Conservation (phyloP, 768 basidiomycete genomes). For the Leucogyrophana mollusca region DNA sequence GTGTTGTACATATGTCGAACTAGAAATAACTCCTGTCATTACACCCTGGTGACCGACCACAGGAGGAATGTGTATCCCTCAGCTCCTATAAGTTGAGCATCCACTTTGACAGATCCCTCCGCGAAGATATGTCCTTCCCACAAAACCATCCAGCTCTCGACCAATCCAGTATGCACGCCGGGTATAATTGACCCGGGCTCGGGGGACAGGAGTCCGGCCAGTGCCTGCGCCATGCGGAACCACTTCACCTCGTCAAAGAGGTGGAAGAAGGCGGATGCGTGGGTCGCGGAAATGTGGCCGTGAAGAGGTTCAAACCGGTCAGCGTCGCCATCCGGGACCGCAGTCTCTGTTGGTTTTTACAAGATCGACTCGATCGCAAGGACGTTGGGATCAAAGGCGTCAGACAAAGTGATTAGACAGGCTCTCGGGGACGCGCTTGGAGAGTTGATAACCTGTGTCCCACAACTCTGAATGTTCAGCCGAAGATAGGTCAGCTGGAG, state of each 20-base stretch:
- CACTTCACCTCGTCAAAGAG: slow-evolving; percentile 43
- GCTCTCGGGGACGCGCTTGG: slow-evolving; percentile 44
- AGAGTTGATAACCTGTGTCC: slow-evolving; percentile 56
- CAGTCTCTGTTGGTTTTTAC: neutral
- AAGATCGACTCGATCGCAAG: slow-evolving; percentile 7
- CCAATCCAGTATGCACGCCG: slow-evolving; percentile 34
- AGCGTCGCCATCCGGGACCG: slow-evolving; percentile 20
- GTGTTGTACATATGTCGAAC: too few relatives aligned
- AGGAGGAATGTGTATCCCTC: too few relatives aligned
- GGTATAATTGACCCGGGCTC: slow-evolving; percentile 44
- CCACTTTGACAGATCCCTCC: slow-evolving; percentile 30
- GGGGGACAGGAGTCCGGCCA: slow-evolving; percentile 42
- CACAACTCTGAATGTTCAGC: slow-evolving; percentile 50
- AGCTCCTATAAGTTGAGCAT: slow-evolving; percentile 15
- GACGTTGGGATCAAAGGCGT: slow-evolving; percentile 39
- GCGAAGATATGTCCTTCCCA: slow-evolving; percentile 35
- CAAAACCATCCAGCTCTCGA: slow-evolving; percentile 25
- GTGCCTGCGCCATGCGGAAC: slow-evolving; percentile 34
- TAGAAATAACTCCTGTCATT: too few relatives aligned
- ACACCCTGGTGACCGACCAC: too few relatives aligned
- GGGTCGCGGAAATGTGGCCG: slow-evolving; percentile 45
- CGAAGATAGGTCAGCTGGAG: neutral
- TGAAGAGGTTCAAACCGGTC: slow-evolving; percentile 40
- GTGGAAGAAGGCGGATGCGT: slow-evolving; percentile 46
- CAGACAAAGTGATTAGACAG: slow-evolving; percentile 51